These are phyloP conservation scores for Tetrahymena malaccensis DNA, from an alignment of 73 alveolate genomes.

Conservation along the genomic window DNA sequence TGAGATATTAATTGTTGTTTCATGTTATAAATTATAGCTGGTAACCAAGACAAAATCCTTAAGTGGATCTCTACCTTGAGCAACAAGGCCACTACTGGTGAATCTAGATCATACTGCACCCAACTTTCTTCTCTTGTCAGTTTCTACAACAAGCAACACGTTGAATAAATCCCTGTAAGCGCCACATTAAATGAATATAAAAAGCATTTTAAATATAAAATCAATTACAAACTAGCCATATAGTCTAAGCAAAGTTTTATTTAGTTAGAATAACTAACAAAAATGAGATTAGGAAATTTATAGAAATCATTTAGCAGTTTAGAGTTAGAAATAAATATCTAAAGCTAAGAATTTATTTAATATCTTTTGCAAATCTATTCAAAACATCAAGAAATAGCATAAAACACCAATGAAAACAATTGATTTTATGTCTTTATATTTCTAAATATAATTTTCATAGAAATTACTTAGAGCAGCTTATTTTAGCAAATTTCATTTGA, in stretches of 20 bases:
- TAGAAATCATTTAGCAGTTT: not conserved
- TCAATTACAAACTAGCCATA: not conserved
- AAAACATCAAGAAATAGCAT: not conserved
- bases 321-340: not conserved
- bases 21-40: not conserved
- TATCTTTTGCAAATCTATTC: not conserved
- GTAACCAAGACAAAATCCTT: conserved; percentile 18
- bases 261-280: no score
- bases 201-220: no score
- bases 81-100: conserved; percentile 26
- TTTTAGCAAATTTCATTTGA: not conserved
- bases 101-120: conserved; percentile 21
- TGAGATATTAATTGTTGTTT: not conserved
- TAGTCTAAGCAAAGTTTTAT: not conserved
- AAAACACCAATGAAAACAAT: not conserved
- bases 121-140: conserved; percentile 32
- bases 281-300: not conserved
- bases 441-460: no score
- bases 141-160: conserved; percentile 30
- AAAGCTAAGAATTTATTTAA: not conserved
- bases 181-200: not conserved
- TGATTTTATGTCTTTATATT: not conserved
- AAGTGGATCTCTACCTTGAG: conserved; percentile 31
- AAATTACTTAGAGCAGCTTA: not conserved
- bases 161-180: not conserved